phyloP scores from a whole-genome alignment of 2,329 filamentous ascomycete genomes.

The Fusarium oxysporum region DNA sequence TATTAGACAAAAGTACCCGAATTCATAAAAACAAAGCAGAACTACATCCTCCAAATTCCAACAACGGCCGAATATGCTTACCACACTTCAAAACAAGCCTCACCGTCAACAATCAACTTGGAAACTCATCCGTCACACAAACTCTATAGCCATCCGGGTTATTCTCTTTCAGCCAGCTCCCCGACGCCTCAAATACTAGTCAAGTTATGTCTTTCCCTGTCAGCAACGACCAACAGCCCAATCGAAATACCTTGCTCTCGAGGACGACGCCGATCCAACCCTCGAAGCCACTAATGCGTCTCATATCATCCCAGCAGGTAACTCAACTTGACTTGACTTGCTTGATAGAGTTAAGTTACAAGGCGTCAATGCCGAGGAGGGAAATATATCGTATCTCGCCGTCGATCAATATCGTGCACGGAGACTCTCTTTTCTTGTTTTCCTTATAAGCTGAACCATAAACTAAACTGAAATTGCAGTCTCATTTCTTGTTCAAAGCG shows the following conservation, averaged over 20 bases:
- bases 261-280: slow-evolving; percentile 16
- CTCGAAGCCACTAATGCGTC: slow-evolving; percentile 44
- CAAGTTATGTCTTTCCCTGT: slow-evolving; percentile 6
- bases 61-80: slow-evolving; percentile 7
- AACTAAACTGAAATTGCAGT: slow-evolving; percentile 14
- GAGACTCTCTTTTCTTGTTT: slow-evolving; percentile 14
- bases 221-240: slow-evolving; percentile 27
- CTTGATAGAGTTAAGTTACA: slow-evolving; percentile 11
- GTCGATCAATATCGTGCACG: slow-evolving; percentile 35
- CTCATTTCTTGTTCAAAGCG: slow-evolving; percentile 28
- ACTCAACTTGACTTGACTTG: not conserved
- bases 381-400: slow-evolving; percentile 20
- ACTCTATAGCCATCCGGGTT: slow-evolving; percentile 17
- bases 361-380: not conserved
- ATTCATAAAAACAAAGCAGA: not conserved
- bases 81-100: slow-evolving; percentile 21
- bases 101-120: slow-evolving; percentile 20
- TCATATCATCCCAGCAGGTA: slow-evolving; percentile 40
- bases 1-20: not conserved
- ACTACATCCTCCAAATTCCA: not conserved
- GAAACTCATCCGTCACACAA: not conserved
- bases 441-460: slow-evolving; percentile 8
- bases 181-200: slow-evolving; percentile 38
- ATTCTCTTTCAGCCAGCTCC: slow-evolving; percentile 39
- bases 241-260: slow-evolving; percentile 19